Evolutionary conservation across 2,329 filamentous ascomycete species (phyloP).

Genomic region (Parastagonospora avenae): DNA sequence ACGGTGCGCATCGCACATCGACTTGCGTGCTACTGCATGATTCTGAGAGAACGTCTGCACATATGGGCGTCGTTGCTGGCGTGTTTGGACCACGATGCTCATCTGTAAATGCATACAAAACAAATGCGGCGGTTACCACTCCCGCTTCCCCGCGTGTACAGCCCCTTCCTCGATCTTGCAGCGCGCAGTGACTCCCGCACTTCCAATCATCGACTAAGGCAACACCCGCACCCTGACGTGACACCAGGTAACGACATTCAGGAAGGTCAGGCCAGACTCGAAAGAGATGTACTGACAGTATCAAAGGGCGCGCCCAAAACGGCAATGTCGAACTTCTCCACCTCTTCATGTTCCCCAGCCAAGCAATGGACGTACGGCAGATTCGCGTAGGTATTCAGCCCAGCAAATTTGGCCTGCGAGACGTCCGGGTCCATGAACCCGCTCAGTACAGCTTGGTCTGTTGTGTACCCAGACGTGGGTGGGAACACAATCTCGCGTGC

Average conservation of each 20-base stretch:
- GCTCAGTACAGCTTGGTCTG: conserved; percentile 39
- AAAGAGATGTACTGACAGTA: conserved; percentile 45
- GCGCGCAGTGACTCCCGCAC: background rate
- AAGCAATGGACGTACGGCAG: conserved; percentile 56
- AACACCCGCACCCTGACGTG: background rate
- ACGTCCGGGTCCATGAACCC: conserved; percentile 30
- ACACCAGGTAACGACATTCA: background rate
- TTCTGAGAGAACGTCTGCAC: too few relatives aligned
- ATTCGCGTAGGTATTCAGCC: conserved; percentile 55
- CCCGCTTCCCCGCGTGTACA: background rate
- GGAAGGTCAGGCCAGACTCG: background rate
- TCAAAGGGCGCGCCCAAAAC: conserved; percentile 57
- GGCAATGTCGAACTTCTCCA: conserved; percentile 55
- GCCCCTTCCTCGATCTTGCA: background rate
- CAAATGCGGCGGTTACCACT: background rate
- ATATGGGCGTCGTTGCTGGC: too few relatives aligned
- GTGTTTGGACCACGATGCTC: too few relatives aligned
- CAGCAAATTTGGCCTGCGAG: conserved; percentile 45
- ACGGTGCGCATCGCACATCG: too few relatives aligned
- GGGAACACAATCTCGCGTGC: conserved; percentile 54
- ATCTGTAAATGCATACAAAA: background rate
- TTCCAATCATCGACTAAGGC: too few relatives aligned
- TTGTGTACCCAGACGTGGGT: conserved; percentile 40
- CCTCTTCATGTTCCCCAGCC: conserved; percentile 36
- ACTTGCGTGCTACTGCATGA: too few relatives aligned